These are phyloP conservation scores for Colletotrichum filicis DNA, from an alignment of 2,329 filamentous ascomycete genomes.

Conservation along the genomic window DNA sequence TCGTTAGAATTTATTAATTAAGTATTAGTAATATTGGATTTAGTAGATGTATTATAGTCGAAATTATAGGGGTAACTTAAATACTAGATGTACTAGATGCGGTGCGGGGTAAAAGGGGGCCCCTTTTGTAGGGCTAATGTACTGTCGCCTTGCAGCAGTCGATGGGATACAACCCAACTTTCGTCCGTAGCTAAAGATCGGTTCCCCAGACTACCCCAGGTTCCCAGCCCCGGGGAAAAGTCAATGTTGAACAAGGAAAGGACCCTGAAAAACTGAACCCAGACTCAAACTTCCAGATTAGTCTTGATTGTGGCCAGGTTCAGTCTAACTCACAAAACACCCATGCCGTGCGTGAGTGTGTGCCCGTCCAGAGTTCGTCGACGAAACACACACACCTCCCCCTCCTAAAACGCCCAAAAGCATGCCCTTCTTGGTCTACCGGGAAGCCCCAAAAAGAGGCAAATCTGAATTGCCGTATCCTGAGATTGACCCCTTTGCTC, in stretches of 20 bases:
- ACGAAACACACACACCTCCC: constrained; percentile 27
- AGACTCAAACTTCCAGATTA: neutral
- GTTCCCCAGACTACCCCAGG: neutral
- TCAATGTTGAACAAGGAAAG: neutral
- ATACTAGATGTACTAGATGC: no score
- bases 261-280: constrained; percentile 6
- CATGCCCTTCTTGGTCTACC: constrained; percentile 3
- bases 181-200: neutral
- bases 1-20: no score
- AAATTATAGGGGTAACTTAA: no score
- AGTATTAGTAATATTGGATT: no score
- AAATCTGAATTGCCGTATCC: neutral
- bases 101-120: no score
- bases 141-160: no score
- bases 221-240: neutral
- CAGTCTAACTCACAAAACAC: neutral
- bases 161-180: neutral
- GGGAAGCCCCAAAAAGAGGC: neutral
- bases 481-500: neutral
- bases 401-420: neutral
- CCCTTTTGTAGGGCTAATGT: no score
- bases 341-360: neutral
- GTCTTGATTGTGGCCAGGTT: neutral
- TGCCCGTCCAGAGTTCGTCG: constrained; percentile 6
- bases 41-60: no score